Evolutionary conservation across 139 green algal species (phyloP).

Genomic region (Auxenochlorella pyrenoidosa): DNA sequence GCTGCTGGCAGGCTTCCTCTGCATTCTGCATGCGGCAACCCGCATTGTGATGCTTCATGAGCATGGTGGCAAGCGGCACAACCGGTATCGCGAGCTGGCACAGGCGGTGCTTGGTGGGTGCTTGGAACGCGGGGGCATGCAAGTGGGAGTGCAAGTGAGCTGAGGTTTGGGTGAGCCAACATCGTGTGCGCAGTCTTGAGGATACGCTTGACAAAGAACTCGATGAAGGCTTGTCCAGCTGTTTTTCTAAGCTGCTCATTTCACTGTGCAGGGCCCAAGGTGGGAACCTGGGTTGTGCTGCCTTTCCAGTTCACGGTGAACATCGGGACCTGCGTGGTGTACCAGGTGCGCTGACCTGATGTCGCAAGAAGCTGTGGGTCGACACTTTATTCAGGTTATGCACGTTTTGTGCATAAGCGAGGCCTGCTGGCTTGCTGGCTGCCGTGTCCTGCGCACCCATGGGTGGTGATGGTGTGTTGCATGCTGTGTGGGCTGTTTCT

Average conservation of each 20-base stretch:
- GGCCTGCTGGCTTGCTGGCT: too few relatives aligned
- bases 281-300: not conserved
- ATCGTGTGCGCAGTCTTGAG: too few relatives aligned
- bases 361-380: too few relatives aligned
- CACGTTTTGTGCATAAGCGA: too few relatives aligned
- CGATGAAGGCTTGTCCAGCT: too few relatives aligned
- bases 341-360: not conserved
- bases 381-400: too few relatives aligned
- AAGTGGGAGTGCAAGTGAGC: not conserved
- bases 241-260: too few relatives aligned
- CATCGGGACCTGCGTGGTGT: conserved; percentile 13
- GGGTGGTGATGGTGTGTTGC: not conserved
- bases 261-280: conserved; percentile 11
- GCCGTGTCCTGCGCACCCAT: too few relatives aligned
- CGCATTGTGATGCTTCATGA: conserved; percentile 15
- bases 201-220: too few relatives aligned
- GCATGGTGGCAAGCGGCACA: conserved; percentile 11
- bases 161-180: too few relatives aligned
- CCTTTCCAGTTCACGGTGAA: conserved; percentile 29
- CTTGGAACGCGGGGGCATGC: not conserved
- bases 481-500: too few relatives aligned
- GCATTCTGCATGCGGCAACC: conserved; percentile 15
- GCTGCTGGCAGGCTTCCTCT: not conserved
- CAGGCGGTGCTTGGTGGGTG: conserved; percentile 8
- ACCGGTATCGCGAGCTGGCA: conserved; percentile 7